Percentiles rank a stretch among this genome's conserved stretches.
phyloP scores from a whole-genome alignment of 345 rosid species.

The Syzygium aromaticum region DNA sequence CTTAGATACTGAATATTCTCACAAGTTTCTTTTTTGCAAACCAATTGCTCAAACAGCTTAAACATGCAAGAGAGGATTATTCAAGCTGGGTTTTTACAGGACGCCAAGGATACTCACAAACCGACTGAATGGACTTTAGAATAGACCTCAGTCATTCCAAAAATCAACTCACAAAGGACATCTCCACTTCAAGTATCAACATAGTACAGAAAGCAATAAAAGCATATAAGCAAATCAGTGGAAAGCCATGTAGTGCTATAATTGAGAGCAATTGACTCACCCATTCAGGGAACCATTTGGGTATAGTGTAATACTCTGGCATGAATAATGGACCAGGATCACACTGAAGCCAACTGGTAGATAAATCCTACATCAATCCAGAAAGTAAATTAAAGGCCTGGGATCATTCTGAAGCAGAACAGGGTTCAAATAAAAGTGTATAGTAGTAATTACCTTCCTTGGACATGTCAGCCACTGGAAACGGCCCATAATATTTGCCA shows the following conservation, averaged over 20 bases:
- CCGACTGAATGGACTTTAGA: not conserved
- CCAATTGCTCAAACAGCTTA: not conserved
- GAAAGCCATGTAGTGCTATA: not conserved
- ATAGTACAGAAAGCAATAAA: not conserved
- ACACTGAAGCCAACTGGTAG: constrained; percentile 91
- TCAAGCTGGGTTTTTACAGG: not conserved
- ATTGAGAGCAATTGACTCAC: constrained; percentile 18
- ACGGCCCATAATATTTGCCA: constrained; percentile 84
- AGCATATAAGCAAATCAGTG: not conserved
- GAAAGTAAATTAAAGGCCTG: not conserved
- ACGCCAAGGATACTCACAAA: not conserved
- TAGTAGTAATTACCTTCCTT: constrained; percentile 51
- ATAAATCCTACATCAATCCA: constrained; percentile 53
- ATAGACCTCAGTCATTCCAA: not conserved
- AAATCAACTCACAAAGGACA: not conserved
- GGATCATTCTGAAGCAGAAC: not conserved
- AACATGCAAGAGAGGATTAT: not conserved
- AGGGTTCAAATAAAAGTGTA: not conserved
- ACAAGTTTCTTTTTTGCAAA: not conserved
- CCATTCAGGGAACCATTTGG: constrained; percentile 66
- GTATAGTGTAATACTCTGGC: constrained; percentile 57
- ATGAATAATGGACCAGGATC: constrained; percentile 90
- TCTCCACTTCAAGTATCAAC: not conserved
- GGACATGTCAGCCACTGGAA: constrained; percentile 96
- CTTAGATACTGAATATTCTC: not conserved